Percentiles rank a stretch among this genome's conserved stretches.
Conservation (phyloP, 2,329 filamentous ascomycete genomes). For the Penicillium sp. region DNA sequence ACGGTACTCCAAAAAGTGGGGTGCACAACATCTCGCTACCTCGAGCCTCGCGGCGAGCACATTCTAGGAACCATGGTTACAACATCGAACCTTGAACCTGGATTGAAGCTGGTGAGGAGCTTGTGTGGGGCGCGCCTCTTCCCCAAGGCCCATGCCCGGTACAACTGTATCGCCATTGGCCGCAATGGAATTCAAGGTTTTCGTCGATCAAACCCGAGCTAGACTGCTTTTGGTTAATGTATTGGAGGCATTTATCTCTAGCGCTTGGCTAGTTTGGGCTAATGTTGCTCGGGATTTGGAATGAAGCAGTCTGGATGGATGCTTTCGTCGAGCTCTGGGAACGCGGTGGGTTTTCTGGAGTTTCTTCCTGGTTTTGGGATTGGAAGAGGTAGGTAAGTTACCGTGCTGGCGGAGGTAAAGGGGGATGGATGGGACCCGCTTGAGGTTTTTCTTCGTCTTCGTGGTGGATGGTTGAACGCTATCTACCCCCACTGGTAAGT, state of each 20-base stretch:
- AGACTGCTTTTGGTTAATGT: not conserved
- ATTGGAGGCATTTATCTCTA: not conserved
- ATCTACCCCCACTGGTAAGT: too few species aligned
- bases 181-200: not conserved
- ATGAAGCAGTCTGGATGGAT: not conserved
- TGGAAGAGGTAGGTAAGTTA: not conserved
- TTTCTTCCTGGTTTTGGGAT: not conserved
- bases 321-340: not conserved
- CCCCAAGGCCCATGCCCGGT: not conserved
- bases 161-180: not conserved
- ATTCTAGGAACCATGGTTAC: not conserved
- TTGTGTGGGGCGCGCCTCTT: not conserved
- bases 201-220: not conserved
- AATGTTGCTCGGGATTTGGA: too few species aligned
- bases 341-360: not conserved
- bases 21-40: not conserved
- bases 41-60: not conserved
- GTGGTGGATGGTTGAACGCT: too few species aligned
- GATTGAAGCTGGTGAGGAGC: not conserved
- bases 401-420: too few species aligned
- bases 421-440: too few species aligned
- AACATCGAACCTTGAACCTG: not conserved
- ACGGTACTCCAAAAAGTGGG: not conserved
- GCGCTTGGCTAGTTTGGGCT: too few species aligned
- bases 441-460: too few species aligned